These are phyloP conservation scores for Peronospora destructor DNA, from an alignment of 352 stramenopile species.

Conservation along the genomic window DNA sequence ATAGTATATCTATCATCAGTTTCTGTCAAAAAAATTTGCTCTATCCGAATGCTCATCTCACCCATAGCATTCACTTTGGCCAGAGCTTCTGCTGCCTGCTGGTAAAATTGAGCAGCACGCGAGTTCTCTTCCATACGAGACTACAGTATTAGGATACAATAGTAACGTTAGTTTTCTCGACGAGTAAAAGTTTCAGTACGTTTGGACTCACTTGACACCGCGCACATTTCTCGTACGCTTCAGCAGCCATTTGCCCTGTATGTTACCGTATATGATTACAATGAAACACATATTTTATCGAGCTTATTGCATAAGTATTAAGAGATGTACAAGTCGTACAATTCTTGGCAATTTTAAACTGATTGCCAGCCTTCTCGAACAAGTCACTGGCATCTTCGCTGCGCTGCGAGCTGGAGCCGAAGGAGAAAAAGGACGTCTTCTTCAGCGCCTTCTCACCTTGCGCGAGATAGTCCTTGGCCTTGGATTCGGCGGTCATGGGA, in stretches of 20 bases:
- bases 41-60: slow-evolving; percentile 11
- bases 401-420: slow-evolving; percentile 89
- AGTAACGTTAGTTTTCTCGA: neutral
- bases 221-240: slow-evolving; percentile 75
- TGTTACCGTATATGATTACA: neutral
- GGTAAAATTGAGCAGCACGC: slow-evolving; percentile 80
- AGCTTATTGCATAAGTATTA: neutral
- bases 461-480: slow-evolving; percentile 66
- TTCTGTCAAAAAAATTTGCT: neutral
- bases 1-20: slow-evolving; percentile 4
- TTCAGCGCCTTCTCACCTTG: slow-evolving; percentile 87
- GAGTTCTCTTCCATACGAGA: slow-evolving; percentile 78
- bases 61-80: slow-evolving; percentile 73
- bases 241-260: slow-evolving; percentile 66
- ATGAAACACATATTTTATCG: neutral
- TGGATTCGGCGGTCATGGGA: slow-evolving; percentile 62
- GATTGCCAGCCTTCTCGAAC: slow-evolving; percentile 92
- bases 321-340: slow-evolving; percentile 25
- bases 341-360: slow-evolving; percentile 95
- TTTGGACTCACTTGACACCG: slow-evolving; percentile 60
- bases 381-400: slow-evolving; percentile 94
- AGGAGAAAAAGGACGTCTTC: slow-evolving; percentile 95
- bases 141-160: slow-evolving; percentile 19
- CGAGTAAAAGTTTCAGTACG: too few species aligned
- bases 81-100: slow-evolving; percentile 69